Conservation (phyloP, 2,329 filamentous ascomycete genomes). For the Ophiostoma quercus region DNA sequence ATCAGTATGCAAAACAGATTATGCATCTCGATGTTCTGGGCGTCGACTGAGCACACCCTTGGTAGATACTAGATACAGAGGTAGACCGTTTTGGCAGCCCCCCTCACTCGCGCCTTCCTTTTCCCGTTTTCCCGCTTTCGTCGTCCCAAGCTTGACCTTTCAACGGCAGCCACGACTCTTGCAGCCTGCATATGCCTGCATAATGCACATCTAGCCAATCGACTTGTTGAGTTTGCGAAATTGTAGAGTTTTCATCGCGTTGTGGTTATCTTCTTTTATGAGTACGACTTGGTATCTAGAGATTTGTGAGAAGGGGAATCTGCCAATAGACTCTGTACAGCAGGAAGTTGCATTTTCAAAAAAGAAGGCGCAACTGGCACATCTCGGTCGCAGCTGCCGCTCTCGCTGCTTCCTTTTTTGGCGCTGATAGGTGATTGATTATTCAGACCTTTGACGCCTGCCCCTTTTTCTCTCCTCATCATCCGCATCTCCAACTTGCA, state of each 20-base stretch:
- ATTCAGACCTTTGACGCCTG: neutral
- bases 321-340: neutral
- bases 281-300: neutral
- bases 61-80: neutral
- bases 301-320: neutral
- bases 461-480: neutral
- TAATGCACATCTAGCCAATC: conserved; percentile 26
- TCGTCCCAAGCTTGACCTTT: conserved; percentile 35
- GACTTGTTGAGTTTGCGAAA: neutral
- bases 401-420: conserved; percentile 1
- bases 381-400: conserved; percentile 17
- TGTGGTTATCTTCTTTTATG: neutral
- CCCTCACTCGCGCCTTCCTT: conserved; percentile 19
- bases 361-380: conserved; percentile 2
- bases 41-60: neutral
- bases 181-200: conserved; percentile 35
- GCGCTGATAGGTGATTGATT: neutral
- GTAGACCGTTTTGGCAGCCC: neutral
- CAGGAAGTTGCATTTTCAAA: neutral
- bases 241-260: neutral
- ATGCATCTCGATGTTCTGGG: conserved; percentile 5
- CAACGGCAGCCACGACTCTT: conserved; percentile 46
- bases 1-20: conserved; percentile 9
- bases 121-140: conserved; percentile 14
- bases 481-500: conserved; percentile 1